Evolutionary conservation across 257 asterid species (phyloP), one percentile per base, ranked within the genome.

Genomic region (Nyctanthes arbortristis): DNA sequence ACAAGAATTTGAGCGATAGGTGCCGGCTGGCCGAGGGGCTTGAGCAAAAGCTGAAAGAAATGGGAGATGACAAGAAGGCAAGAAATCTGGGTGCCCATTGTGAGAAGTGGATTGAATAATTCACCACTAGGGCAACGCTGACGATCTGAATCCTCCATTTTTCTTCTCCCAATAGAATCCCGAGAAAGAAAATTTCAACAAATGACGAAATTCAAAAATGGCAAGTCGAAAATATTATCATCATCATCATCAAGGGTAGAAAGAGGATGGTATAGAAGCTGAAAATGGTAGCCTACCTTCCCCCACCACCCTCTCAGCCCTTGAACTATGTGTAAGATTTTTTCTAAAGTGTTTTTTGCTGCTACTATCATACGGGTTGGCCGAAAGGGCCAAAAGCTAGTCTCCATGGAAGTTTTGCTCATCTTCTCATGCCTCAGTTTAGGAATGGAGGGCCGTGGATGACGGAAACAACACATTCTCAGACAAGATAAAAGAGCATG

Each of bases 1-100:
- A 94, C 99, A 87, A 94, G 98, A 81, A 89, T 89, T 71, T 94
- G 99, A 62, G 96, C 96, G 68, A 94, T 83, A 40, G 99, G 98
- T 43, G 85, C 91, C 2, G 99, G 92, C 71, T 89, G 96, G 67
- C 99, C 97, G 7, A 89, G 74, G 32, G 99, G 98, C 83, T 77
- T 85, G 56, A 94, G 90, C 72, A 94, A 67, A 73, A 94, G 80
- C 73, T 88, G 98, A 63, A 94, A 79, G 81, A 94, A 80, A 78
- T 94, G 99, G 4, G 97, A 91, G 71, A 91, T 87, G 32, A 91
- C 97, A 62, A 94, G 99, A 73, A 94, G 81, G 85, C 92, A 81
- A 1, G 96, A 87, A 69, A 88, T 80, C 73, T 94, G 99, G 60
- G 92, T 73, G 4, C 93, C 97, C 93, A 88, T 84, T 13, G 95